phyloP scores from a whole-genome alignment of 1,139 yeast species.

The Hansenula sp. region DNA sequence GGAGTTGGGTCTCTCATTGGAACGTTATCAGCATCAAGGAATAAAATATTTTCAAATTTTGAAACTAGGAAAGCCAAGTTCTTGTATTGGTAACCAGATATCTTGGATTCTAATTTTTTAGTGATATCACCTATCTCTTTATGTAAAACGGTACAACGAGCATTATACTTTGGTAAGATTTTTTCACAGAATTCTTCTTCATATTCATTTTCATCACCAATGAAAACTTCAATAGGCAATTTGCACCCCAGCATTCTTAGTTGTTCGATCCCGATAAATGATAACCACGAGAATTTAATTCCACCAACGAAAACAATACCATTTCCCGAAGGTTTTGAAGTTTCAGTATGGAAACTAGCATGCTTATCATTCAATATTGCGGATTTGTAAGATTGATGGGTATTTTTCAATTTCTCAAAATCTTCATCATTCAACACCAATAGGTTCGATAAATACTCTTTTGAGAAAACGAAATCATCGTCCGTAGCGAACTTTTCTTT shows the following conservation, averaged over 20 bases:
- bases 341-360: slow-evolving; percentile 18
- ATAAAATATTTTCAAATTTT: slow-evolving; percentile 52
- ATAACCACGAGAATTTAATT: slow-evolving; percentile 52
- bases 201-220: slow-evolving; percentile 48
- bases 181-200: slow-evolving; percentile 51
- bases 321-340: slow-evolving; percentile 27
- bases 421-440: slow-evolving; percentile 21
- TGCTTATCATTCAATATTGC: slow-evolving; percentile 15
- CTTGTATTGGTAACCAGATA: slow-evolving; percentile 62
- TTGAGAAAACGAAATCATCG: slow-evolving; percentile 26
- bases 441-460: slow-evolving; percentile 25
- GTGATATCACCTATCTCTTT: slow-evolving; percentile 31
- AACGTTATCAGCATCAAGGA: slow-evolving; percentile 67
- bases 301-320: slow-evolving; percentile 69
- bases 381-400: slow-evolving; percentile 22
- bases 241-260: slow-evolving; percentile 48
- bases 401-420: slow-evolving; percentile 19
- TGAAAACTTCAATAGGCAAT: slow-evolving; percentile 58
- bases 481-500: slow-evolving; percentile 30
- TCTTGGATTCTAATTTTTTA: slow-evolving; percentile 29
- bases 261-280: slow-evolving; percentile 47
- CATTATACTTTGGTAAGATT: slow-evolving; percentile 47
- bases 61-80: slow-evolving; percentile 58
- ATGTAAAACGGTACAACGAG: slow-evolving; percentile 40
- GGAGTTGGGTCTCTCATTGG: slow-evolving; percentile 53